These are phyloP conservation scores for Mortierella sp. DNA, from an alignment of 371 early-diverging fungal species.

Conservation along the genomic window DNA sequence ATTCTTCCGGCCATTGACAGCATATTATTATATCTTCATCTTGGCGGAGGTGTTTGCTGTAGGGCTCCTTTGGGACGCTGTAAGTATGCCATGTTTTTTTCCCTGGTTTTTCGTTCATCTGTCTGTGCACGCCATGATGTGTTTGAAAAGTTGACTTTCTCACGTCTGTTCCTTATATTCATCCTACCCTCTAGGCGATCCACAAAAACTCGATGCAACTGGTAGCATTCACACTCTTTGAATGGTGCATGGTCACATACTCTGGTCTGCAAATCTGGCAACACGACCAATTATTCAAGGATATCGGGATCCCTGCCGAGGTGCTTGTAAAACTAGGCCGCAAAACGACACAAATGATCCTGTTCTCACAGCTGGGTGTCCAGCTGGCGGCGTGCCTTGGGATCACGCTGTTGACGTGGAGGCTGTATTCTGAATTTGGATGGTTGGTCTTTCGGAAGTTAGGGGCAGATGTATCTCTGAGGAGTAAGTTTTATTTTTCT, in stretches of 20 bases:
- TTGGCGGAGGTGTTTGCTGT: constrained; percentile 48
- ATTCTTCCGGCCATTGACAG: constrained; percentile 32
- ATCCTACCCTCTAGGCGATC: constrained; percentile 20
- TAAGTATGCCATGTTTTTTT: constrained; percentile 3
- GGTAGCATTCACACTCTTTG: constrained; percentile 46
- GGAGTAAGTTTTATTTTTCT: constrained; percentile 24
- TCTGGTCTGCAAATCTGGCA: constrained; percentile 52
- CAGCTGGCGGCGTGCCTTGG: constrained; percentile 30
- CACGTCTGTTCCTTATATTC: not conserved
- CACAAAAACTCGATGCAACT: constrained; percentile 54
- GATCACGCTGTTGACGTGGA: constrained; percentile 40
- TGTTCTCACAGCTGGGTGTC: constrained; percentile 39
- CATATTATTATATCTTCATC: constrained; percentile 43
- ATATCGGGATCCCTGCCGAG: constrained; percentile 28
- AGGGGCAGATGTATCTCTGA: constrained; percentile 47
- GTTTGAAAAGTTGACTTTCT: too few species aligned
- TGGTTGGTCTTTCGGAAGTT: constrained; percentile 54
- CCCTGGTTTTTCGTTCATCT: not conserved
- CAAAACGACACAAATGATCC: constrained; percentile 22
- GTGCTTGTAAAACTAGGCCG: constrained; percentile 18
- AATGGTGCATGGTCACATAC: constrained; percentile 51
- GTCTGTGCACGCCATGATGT: too few species aligned
- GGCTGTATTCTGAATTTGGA: constrained; percentile 50
- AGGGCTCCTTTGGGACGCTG: constrained; percentile 48
- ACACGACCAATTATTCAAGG: constrained; percentile 40